phyloP scores from a whole-genome alignment of 163 green algal species.

The Prototheca wickerhamii region DNA sequence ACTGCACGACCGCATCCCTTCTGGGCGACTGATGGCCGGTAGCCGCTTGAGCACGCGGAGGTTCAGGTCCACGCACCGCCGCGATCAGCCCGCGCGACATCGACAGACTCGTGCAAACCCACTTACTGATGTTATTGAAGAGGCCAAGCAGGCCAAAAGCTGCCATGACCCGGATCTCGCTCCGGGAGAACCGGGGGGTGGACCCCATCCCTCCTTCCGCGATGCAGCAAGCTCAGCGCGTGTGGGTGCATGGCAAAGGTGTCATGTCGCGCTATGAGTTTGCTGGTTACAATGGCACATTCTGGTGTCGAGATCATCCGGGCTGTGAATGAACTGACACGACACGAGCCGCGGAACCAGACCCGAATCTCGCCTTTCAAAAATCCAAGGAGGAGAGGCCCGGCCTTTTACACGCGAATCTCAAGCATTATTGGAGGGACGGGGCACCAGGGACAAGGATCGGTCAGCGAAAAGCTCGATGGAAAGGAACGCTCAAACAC shows the following conservation, averaged over 20 bases:
- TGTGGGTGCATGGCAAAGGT: not conserved
- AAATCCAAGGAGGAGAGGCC: not conserved
- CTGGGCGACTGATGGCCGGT: no score
- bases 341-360: no score
- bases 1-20: not conserved
- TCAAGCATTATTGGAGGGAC: not conserved
- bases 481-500: not conserved
- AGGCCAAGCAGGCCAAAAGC: slow-evolving; percentile 55
- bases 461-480: no score
- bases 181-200: not conserved
- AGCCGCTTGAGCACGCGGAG: no score
- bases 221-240: not conserved
- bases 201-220: not conserved
- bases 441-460: no score
- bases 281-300: not conserved
- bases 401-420: not conserved
- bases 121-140: slow-evolving; percentile 41
- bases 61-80: no score
- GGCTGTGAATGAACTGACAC: no score
- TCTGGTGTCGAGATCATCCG: not conserved
- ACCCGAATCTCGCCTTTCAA: no score
- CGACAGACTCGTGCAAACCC: not conserved
- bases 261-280: not conserved
- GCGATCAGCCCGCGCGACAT: not conserved
- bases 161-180: slow-evolving; percentile 3